Percentiles rank a stretch among this genome's conserved stretches.
Conservation (phyloP, 495 filamentous ascomycete species). For the Lepraria neglecta region DNA sequence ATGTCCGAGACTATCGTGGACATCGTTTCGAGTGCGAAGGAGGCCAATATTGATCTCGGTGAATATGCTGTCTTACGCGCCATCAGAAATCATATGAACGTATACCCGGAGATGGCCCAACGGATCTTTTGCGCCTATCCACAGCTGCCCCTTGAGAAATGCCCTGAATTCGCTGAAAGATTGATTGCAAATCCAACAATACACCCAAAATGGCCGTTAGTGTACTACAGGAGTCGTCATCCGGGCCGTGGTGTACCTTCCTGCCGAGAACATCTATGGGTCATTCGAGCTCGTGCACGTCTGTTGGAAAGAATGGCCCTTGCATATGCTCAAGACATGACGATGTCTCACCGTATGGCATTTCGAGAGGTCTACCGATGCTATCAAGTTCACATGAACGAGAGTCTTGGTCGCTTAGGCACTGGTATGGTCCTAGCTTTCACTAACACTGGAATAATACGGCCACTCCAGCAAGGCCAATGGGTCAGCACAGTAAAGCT, state of each 20-base stretch:
- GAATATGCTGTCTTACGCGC: slow-evolving; percentile 11
- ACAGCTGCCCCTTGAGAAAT: slow-evolving; percentile 17
- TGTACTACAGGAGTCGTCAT: slow-evolving; percentile 7
- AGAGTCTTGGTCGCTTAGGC: slow-evolving; percentile 22
- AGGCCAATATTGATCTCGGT: background rate
- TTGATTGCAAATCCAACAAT: slow-evolving; percentile 17
- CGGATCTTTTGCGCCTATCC: slow-evolving; percentile 19
- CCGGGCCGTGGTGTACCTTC: background rate
- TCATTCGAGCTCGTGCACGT: slow-evolving; percentile 8
- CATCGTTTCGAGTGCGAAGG: slow-evolving; percentile 10
- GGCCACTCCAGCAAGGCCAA: slow-evolving; percentile 24
- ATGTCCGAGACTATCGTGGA: slow-evolving; percentile 16
- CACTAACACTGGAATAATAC: slow-evolving; percentile 27
- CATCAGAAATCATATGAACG: slow-evolving; percentile 12
- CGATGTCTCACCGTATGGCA: slow-evolving; percentile 19
- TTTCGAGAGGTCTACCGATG: slow-evolving; percentile 29
- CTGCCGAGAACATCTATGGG: background rate
- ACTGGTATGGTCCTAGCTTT: slow-evolving; percentile 26
- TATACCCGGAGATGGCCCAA: slow-evolving; percentile 1
- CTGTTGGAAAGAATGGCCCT: slow-evolving; percentile 27
- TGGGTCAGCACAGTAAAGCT: slow-evolving; percentile 23
- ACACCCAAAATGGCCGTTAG: slow-evolving; percentile 13
- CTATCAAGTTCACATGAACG: slow-evolving; percentile 27
- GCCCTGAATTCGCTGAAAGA: slow-evolving; percentile 24
- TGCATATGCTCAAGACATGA: slow-evolving; percentile 24